Percentiles rank a stretch among this genome's conserved stretches.
Conservation (phyloP, 805 yeast species). For the Candida pseudoglaebosa region DNA sequence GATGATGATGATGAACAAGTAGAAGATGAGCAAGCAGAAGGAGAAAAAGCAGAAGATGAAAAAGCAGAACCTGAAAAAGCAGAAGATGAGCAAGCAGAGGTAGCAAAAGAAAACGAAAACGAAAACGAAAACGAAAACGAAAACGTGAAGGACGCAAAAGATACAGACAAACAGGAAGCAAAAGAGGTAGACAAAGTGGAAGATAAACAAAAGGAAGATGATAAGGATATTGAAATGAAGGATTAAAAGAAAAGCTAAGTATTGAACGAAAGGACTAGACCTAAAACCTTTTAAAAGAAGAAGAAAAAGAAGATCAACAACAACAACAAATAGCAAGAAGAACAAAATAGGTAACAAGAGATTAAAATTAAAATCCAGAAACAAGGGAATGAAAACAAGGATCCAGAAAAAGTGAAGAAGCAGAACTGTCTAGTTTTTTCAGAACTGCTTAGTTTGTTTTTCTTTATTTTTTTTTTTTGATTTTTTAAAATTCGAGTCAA, state of each 20-base stretch:
- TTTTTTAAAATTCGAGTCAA: too few relatives aligned
- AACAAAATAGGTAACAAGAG: too few relatives aligned
- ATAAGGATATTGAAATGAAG: constrained; percentile 14
- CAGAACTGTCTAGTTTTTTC: not conserved
- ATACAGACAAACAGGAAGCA: constrained; percentile 6
- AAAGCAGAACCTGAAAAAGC: not conserved
- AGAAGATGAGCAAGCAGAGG: constrained; percentile 4
- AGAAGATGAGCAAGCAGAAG: too few relatives aligned
- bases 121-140: constrained; percentile 28
- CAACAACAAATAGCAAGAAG: not conserved
- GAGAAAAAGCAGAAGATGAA: constrained; percentile 6
- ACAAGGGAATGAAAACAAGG: not conserved
- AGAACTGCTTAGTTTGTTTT: not conserved
- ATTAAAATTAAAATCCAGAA: too few relatives aligned
- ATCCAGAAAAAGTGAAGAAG: not conserved
- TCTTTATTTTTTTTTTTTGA: not conserved
- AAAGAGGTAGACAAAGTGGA: constrained; percentile 13
- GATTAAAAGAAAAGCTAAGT: constrained; percentile 2
- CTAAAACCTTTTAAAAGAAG: constrained; percentile 1
- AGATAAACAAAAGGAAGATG: constrained; percentile 4
- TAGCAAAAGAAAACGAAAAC: constrained; percentile 15
- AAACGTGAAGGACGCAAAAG: constrained; percentile 12
- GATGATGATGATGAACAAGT: constrained; percentile 10
- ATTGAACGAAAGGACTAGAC: not conserved
- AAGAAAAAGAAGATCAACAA: not conserved